phyloP scores from a whole-genome alignment of 1,139 yeast species.

The Candida tunisiensis region DNA sequence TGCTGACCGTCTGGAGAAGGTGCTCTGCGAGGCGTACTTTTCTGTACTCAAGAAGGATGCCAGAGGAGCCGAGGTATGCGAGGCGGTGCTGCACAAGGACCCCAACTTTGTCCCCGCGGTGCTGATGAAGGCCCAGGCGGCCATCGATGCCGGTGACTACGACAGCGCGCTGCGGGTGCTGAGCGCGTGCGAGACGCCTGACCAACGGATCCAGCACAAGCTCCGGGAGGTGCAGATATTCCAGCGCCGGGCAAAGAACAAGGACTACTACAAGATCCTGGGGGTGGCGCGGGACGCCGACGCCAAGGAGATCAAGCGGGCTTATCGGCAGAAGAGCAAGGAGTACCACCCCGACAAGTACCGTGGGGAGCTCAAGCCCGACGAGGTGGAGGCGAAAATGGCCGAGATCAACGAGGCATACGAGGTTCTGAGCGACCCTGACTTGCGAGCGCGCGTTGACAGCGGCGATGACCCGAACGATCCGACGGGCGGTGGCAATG shows the following conservation, averaged over 20 bases:
- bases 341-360: slow-evolving; percentile 87
- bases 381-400: slow-evolving; percentile 68
- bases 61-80: slow-evolving; percentile 23
- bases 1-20: slow-evolving; percentile 21
- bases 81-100: slow-evolving; percentile 15
- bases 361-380: slow-evolving; percentile 49
- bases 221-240: slow-evolving; percentile 37
- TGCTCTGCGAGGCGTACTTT: slow-evolving; percentile 32
- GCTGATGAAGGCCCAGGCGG: slow-evolving; percentile 27
- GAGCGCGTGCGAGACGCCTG: slow-evolving; percentile 19
- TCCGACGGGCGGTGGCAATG: slow-evolving; percentile 2
- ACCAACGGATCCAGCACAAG: slow-evolving; percentile 28
- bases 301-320: slow-evolving; percentile 59
- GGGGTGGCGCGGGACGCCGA: slow-evolving; percentile 56
- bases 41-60: slow-evolving; percentile 19
- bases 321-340: slow-evolving; percentile 63
- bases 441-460: slow-evolving; percentile 41
- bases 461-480: slow-evolving; percentile 6
- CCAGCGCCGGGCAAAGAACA: slow-evolving; percentile 34
- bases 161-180: slow-evolving; percentile 28
- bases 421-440: slow-evolving; percentile 60
- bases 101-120: slow-evolving; percentile 29
- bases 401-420: slow-evolving; percentile 89
- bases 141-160: slow-evolving; percentile 25
- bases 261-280: slow-evolving; percentile 69